Evolutionary conservation across 176 grass and related monocot species (phyloP), one percentile per base, ranked within the genome.

Genomic region (Musa beccarii): DNA sequence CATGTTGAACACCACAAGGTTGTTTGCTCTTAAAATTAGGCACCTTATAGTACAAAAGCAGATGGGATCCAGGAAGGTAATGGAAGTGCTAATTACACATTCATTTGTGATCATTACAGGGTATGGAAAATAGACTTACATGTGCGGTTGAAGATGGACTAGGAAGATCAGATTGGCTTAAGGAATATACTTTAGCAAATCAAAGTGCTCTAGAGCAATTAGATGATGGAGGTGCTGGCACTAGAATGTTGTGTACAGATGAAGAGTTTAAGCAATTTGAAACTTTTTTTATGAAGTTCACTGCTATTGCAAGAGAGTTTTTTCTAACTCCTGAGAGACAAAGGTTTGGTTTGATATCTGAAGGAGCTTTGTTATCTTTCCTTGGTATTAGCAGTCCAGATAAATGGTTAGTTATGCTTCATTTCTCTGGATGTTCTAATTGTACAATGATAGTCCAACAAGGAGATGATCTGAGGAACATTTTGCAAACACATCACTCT

Each of bases 281-380:
- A 86, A 75, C 72, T 73, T 88, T 97, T 82, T 93, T 87, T 66
- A 65, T 53, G 65, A 88, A 89, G 64, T 87, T 97, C 81, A 84
- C 75, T 86, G 76, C 84, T 77, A 66, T 89, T 81, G 84, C 88
- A 82, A 97, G 86, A 81, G 94, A 97, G 71, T 70, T 87, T 77
- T 89, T 97, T 90, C 79, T 91, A 63, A 84, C 90, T 78, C 84
- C 84, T 79, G 90, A 93, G 74, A 93, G 78, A 72, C 82, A 88
- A 64, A 90, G 84, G 82, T 97, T 89, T 86, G 79, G 90, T 19
- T 50, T 93, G 67, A 79, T 97, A 79, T 89, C 88, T 43, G 85
- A 92, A 73, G 83, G 75, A 80, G 78, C 75, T 65, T 74, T 86
- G 80, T 67, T 91, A 76, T 71, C 79, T 75, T 84, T 81, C 63